These are phyloP conservation scores for Fusarium humuli DNA, from an alignment of 2,329 filamentous ascomycete species.

Conservation along the genomic window DNA sequence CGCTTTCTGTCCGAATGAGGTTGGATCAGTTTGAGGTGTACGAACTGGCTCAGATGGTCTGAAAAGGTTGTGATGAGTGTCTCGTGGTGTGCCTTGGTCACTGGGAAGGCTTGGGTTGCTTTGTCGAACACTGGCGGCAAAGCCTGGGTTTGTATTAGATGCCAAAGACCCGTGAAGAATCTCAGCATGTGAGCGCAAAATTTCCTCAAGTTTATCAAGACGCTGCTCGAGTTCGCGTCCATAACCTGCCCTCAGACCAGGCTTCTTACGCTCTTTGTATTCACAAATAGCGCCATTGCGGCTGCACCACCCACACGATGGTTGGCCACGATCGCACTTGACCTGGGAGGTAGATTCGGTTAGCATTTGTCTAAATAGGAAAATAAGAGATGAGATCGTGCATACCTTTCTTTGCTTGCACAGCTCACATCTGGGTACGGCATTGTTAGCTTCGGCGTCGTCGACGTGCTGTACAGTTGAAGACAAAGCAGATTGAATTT, in stretches of 20 bases:
- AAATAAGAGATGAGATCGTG: not conserved
- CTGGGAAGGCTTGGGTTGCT: slow-evolving; percentile 65
- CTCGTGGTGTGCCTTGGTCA: slow-evolving; percentile 68
- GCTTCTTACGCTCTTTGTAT: slow-evolving; percentile 77
- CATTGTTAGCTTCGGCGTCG: slow-evolving; percentile 52
- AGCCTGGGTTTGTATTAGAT: slow-evolving; percentile 48
- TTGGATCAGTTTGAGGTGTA: slow-evolving; percentile 67
- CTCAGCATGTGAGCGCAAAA: slow-evolving; percentile 73
- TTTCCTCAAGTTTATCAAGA: slow-evolving; percentile 75
- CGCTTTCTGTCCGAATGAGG: slow-evolving; percentile 71
- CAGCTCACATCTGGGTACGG: slow-evolving; percentile 72
- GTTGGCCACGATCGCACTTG: slow-evolving; percentile 81
- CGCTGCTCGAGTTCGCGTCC: slow-evolving; percentile 79
- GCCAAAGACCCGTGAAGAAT: slow-evolving; percentile 70
- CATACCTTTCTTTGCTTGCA: slow-evolving; percentile 84
- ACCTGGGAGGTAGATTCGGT: slow-evolving; percentile 59
- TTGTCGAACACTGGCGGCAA: slow-evolving; percentile 58
- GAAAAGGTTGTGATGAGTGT: slow-evolving; percentile 59
- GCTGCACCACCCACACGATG: slow-evolving; percentile 75
- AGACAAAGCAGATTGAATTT: slow-evolving; percentile 32
- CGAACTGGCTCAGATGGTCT: slow-evolving; percentile 62
- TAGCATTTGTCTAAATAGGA: slow-evolving; percentile 6
- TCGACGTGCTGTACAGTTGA: slow-evolving; percentile 21
- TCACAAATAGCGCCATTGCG: slow-evolving; percentile 73
- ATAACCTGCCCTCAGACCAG: slow-evolving; percentile 74